These are phyloP conservation scores for Dothidotthia symphoricarpi DNA, from an alignment of 2,329 filamentous ascomycete species.

Conservation along the genomic window DNA sequence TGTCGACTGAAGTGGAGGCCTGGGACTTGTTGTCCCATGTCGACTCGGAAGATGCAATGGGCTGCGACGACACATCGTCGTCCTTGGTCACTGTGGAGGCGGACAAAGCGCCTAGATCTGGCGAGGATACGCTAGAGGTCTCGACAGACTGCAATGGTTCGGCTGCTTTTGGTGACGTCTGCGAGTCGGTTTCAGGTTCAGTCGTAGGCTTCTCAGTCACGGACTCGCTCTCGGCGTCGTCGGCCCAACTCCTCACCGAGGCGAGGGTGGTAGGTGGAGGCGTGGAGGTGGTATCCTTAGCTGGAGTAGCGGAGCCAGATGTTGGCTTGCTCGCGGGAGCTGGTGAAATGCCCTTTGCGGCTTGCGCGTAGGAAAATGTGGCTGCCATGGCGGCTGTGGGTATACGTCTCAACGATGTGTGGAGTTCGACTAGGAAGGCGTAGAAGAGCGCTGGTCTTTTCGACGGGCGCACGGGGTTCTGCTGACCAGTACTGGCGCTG, in stretches of 20 bases:
- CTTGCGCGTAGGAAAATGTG: slow-evolving; percentile 91
- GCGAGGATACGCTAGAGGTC: slow-evolving; percentile 47
- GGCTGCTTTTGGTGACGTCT: slow-evolving; percentile 19
- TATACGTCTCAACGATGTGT: slow-evolving; percentile 8
- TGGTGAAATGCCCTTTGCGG: slow-evolving; percentile 73
- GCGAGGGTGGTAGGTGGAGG: slow-evolving; percentile 25
- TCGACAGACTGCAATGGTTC: slow-evolving; percentile 15
- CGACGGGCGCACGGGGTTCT: slow-evolving; percentile 30
- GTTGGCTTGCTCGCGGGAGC: slow-evolving; percentile 47
- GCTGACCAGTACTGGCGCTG: slow-evolving; percentile 32
- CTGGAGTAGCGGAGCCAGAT: slow-evolving; percentile 45
- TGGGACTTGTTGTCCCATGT: slow-evolving; percentile 67
- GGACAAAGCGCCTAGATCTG: slow-evolving; percentile 55
- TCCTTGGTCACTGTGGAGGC: slow-evolving; percentile 57
- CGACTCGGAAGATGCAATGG: slow-evolving; percentile 64
- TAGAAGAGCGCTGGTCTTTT: slow-evolving; percentile 28
- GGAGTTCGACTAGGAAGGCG: slow-evolving; percentile 5
- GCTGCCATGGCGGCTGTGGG: slow-evolving; percentile 30
- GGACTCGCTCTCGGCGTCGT: slow-evolving; percentile 47
- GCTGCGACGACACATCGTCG: slow-evolving; percentile 60
- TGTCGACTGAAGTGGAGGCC: slow-evolving; percentile 64
- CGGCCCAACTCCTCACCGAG: slow-evolving; percentile 46
- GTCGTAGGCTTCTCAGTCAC: slow-evolving; percentile 26
- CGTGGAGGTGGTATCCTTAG: slow-evolving; percentile 39
- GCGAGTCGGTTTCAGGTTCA: slow-evolving; percentile 21